Evolutionary conservation across 2,329 filamentous ascomycete genomes (phyloP), one percentile per base, ranked within the genome.

Genomic region (Pyrenophora teres): DNA sequence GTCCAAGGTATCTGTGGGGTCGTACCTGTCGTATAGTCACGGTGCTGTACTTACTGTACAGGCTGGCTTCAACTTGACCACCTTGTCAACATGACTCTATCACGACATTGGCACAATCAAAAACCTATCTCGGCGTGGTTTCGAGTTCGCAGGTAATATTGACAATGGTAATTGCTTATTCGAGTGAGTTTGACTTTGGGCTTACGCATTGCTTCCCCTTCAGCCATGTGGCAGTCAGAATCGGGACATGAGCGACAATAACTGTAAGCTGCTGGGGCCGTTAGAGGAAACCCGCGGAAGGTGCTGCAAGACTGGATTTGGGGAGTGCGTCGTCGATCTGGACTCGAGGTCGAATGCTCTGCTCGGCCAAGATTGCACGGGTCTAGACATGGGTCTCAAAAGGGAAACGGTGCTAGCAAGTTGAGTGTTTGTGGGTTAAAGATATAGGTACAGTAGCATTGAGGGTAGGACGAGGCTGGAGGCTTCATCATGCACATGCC

Each of bases 281-380:
- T 32, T 13, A 41, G 16, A 41, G 19, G 37, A 21, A 32, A 42
- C 37, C 35, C 40, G 23, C 21, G 23, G 23, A 25, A 25, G 23
- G 3, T 9, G 2, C 23, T 7, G 23, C 23, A 7, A 6, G 23
- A 7, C 50, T 35, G 32, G 46, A 43, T 9, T 46, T 52, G 44
- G 44, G 40, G 42, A 46, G 40, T 49, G 31, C 43, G 50, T 53
- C 54, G 57, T 52, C 53, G 59, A 61, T 57, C 57, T 53, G 42
- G 52, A 51, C 52, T 57, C 47, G 47, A 52, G 48, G 16, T 52
- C 53, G 50, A 48, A 52, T 57, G 52, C 52, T 59, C 56, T 51
- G 42, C 43, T 46, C 47, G 50, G 60, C 60, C 60, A 60, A 58
- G 52, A 16, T 13, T 36, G 61, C 56, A 56, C 56, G 57, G 54